Percentiles rank a stretch among this genome's conserved stretches.
Evolutionary conservation across 768 basidiomycete species (phyloP).

Genomic region (Daedaleopsis nitida): DNA sequence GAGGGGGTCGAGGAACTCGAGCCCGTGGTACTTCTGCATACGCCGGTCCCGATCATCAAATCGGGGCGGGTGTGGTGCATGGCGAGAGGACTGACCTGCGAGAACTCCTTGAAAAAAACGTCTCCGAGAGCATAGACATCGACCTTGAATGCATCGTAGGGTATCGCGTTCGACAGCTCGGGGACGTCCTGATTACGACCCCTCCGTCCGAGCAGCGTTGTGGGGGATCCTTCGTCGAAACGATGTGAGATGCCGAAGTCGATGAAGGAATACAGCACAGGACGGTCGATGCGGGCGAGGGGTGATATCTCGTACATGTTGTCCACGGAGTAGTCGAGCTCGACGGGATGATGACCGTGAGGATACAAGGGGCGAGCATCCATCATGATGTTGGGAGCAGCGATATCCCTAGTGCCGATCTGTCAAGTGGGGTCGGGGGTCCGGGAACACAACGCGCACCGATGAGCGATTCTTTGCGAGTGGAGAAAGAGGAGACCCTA

Average conservation of each 20-base stretch:
- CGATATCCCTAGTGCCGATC: too few species aligned
- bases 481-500: not conserved
- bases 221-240: conserved; percentile 14
- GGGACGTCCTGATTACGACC: conserved; percentile 25
- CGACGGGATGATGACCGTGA: conserved; percentile 25
- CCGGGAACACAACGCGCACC: not conserved
- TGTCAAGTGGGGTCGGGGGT: too few species aligned
- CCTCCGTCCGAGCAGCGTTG: conserved; percentile 9
- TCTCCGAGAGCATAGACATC: conserved; percentile 28
- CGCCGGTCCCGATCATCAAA: too few species aligned
- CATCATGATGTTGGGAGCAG: conserved; percentile 25
- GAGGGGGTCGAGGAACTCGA: conserved; percentile 18
- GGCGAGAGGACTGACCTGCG: conserved; percentile 6
- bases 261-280: conserved; percentile 34
- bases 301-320: conserved; percentile 29
- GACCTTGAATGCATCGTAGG: conserved; percentile 26
- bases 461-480: not conserved
- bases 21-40: conserved; percentile 15
- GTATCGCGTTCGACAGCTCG: conserved; percentile 21
- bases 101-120: conserved; percentile 22
- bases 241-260: conserved; percentile 24
- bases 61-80: too few species aligned
- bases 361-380: conserved; percentile 22
- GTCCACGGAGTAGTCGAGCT: conserved; percentile 34
- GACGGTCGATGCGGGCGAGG: conserved; percentile 35